These are phyloP conservation scores for Neophaeococcomyces aloes DNA, from an alignment of 2,329 filamentous ascomycete species.

Conservation along the genomic window DNA sequence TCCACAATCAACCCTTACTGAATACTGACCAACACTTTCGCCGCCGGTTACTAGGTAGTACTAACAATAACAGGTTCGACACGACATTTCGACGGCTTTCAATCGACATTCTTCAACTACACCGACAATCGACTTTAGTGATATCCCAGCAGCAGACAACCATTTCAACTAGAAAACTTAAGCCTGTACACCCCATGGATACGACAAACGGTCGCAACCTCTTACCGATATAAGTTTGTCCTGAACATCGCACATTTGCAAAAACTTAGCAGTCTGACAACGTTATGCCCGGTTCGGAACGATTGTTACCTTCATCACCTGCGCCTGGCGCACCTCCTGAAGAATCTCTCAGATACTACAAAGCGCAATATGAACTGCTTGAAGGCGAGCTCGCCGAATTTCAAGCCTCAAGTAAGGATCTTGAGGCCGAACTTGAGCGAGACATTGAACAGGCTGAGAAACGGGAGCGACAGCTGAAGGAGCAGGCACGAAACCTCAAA, in stretches of 20 bases:
- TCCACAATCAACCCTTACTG: not conserved
- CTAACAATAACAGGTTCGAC: constrained; percentile 3
- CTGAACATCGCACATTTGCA: not conserved
- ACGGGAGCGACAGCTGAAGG: constrained; percentile 71
- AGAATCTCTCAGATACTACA: constrained; percentile 87
- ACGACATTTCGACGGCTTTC: not conserved
- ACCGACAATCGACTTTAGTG: not conserved
- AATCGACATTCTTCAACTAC: not conserved
- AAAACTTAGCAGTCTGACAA: not conserved
- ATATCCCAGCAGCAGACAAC: not conserved
- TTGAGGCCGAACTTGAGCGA: constrained; percentile 89
- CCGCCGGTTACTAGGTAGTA: constrained; percentile 9
- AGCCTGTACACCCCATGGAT: constrained; percentile 1
- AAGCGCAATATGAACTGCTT: constrained; percentile 84
- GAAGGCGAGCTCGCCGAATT: constrained; percentile 90
- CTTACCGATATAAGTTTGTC: not conserved
- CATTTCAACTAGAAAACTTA: not conserved
- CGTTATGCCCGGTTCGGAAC: constrained; percentile 7
- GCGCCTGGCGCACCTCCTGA: constrained; percentile 39
- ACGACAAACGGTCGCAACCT: not conserved
- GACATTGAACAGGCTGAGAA: constrained; percentile 94
- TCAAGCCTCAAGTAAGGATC: constrained; percentile 81
- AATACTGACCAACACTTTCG: constrained; percentile 13
- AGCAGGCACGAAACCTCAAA: constrained; percentile 71
- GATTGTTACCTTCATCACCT: constrained; percentile 28